A percentile compares a stretch with the other conserved stretches of the same genome.
phyloP scores from a whole-genome alignment of 83 land plant species.

The Picea abies region DNA sequence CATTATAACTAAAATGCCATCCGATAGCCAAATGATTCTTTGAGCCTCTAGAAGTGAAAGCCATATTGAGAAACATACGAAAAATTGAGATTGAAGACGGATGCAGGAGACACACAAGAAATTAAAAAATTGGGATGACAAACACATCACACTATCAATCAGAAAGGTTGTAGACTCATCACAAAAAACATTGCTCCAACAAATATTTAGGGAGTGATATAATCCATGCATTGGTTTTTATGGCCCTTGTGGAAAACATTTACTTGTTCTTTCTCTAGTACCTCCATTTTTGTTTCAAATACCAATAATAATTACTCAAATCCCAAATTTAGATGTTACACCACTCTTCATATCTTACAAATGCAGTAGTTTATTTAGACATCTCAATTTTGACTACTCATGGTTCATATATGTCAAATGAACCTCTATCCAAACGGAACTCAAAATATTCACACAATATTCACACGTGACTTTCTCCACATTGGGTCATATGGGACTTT shows the following conservation, averaged over 20 bases:
- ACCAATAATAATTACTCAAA: no score
- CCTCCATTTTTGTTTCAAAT: slow-evolving; percentile 88
- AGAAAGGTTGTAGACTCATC: slow-evolving; percentile 65
- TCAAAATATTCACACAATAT: no score
- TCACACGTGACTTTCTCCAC: no score
- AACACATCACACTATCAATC: slow-evolving; percentile 26
- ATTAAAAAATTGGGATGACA: slow-evolving; percentile 71
- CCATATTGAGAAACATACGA: slow-evolving; percentile 56
- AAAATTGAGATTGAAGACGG: slow-evolving; percentile 69
- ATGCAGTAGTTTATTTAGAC: slow-evolving; percentile 39
- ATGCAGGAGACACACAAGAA: slow-evolving; percentile 88
- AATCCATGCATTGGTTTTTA: slow-evolving; percentile 76
- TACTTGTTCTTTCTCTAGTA: slow-evolving; percentile 52
- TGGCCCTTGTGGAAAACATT: no score
- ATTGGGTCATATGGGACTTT: no score
- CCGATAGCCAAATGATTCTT: slow-evolving; percentile 60
- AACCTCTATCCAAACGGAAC: slow-evolving; percentile 60
- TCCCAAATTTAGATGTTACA: slow-evolving; percentile 73
- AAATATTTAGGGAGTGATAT: slow-evolving; percentile 44
- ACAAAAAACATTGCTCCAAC: slow-evolving; percentile 74
- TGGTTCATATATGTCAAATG: slow-evolving; percentile 59
- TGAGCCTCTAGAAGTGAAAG: slow-evolving; percentile 35
- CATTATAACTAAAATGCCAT: slow-evolving; percentile 62
- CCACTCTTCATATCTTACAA: slow-evolving; percentile 47
- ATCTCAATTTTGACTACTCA: slow-evolving; percentile 46